These are phyloP conservation scores for Thyridium curvatum DNA, from an alignment of 2,329 filamentous ascomycete species.

Conservation along the genomic window DNA sequence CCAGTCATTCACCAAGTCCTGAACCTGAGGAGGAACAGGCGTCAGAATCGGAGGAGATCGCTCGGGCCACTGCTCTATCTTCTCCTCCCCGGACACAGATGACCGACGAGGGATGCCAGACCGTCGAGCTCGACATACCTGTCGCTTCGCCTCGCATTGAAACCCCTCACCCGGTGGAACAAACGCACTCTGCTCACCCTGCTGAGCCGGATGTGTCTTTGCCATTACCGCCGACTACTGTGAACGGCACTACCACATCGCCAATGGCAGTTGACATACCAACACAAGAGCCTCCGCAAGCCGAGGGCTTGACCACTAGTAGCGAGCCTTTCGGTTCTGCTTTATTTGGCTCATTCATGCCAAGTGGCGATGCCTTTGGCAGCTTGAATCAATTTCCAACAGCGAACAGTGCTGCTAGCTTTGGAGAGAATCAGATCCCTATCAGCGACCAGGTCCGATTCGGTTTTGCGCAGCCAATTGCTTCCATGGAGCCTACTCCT, in stretches of 20 bases:
- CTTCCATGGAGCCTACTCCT: too few species aligned
- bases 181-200: neutral
- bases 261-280: too few species aligned
- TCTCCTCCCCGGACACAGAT: conserved; percentile 14
- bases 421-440: too few species aligned
- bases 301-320: neutral
- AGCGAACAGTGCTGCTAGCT: neutral
- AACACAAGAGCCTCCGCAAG: neutral
- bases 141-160: conserved; percentile 3
- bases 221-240: too few species aligned
- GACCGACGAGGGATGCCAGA: conserved; percentile 23
- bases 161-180: neutral
- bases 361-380: neutral
- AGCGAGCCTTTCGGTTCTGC: neutral
- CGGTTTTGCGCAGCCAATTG: conserved; percentile 15
- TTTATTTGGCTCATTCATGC: neutral
- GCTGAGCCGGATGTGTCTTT: too few species aligned
- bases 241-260: too few species aligned
- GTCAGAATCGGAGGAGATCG: conserved; percentile 10
- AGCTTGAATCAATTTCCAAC: neutral
- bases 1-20: conserved; percentile 65
- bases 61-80: conserved; percentile 1
- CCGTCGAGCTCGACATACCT: conserved; percentile 14
- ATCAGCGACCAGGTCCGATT: conserved; percentile 20
- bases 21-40: conserved; percentile 36